Percentiles rank a stretch among this genome's conserved stretches.
These are phyloP conservation scores for Termitomyces sp. DNA, from an alignment of 768 basidiomycete genomes.

Conservation along the genomic window DNA sequence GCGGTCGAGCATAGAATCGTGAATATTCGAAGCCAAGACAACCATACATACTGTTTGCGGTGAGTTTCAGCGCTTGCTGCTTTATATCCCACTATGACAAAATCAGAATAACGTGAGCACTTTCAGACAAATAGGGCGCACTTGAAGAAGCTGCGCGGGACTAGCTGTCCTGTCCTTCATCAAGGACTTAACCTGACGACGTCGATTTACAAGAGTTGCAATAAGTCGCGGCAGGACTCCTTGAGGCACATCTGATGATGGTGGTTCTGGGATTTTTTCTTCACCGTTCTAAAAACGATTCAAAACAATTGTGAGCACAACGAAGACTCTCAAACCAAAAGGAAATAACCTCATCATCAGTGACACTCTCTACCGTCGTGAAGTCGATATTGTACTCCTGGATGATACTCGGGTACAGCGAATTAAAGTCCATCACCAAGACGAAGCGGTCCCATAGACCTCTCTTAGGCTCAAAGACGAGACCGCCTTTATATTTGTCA, in stretches of 20 bases:
- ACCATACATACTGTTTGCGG: conserved; percentile 99
- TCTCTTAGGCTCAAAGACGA: conserved; percentile 94
- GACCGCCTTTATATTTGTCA: conserved; percentile 98
- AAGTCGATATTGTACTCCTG: conserved; percentile 99
- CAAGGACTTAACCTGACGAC: conserved; percentile 83
- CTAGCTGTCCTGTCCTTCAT: conserved; percentile 86
- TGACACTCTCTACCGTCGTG: conserved; percentile 81
- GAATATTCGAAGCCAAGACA: conserved; percentile 98
- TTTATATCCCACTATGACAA: conserved; percentile 84
- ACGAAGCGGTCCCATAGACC: conserved; percentile 96
- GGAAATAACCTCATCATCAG: conserved; percentile 45
- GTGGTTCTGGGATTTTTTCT: conserved; percentile 89
- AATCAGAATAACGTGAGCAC: neutral
- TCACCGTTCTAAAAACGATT: conserved; percentile 41
- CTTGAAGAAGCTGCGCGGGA: conserved; percentile 79
- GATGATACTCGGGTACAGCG: conserved; percentile 97
- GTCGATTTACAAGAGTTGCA: conserved; percentile 89
- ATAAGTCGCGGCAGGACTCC: conserved; percentile 97
- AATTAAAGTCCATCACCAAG: conserved; percentile 99
- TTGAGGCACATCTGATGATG: conserved; percentile 60
- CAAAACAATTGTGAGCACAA: neutral
- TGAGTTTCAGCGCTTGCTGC: conserved; percentile 94
- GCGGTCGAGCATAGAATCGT: conserved; percentile 90
- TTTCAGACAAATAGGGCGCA: conserved; percentile 19
- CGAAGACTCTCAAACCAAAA: neutral